These are phyloP conservation scores for Yarrowia sp. DNA, from an alignment of 805 yeast species.

Conservation along the genomic window DNA sequence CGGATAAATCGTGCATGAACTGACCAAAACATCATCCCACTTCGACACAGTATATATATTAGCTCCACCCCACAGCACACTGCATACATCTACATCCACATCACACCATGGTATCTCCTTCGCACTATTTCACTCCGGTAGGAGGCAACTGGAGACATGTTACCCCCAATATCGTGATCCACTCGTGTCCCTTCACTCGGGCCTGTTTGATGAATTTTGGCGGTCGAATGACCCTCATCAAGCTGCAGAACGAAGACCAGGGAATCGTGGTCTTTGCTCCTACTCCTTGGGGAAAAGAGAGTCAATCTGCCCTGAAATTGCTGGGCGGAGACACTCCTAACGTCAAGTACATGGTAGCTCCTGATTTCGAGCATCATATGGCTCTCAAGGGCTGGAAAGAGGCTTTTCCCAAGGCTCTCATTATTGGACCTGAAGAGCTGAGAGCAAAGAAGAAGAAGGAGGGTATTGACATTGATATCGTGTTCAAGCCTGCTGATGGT, in stretches of 20 bases:
- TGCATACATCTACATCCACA: background rate
- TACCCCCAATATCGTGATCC: conserved; percentile 30
- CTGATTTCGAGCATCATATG: conserved; percentile 65
- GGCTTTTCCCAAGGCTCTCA: conserved; percentile 46
- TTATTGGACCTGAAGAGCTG: conserved; percentile 50
- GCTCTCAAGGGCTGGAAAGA: conserved; percentile 55
- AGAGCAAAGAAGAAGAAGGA: conserved; percentile 6
- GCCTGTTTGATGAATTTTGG: conserved; percentile 30
- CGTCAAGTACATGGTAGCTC: conserved; percentile 49
- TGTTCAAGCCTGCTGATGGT: background rate
- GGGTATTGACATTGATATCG: background rate
- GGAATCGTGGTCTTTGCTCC: conserved; percentile 31
- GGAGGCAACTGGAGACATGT: conserved; percentile 31
- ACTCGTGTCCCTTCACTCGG: conserved; percentile 32
- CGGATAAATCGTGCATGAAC: conserved; percentile 1
- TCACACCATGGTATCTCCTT: background rate
- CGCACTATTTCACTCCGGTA: conserved; percentile 29
- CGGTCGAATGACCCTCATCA: conserved; percentile 32
- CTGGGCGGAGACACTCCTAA: conserved; percentile 27
- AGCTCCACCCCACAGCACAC: background rate
- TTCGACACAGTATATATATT: background rate
- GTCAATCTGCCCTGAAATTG: conserved; percentile 28
- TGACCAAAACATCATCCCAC: background rate
- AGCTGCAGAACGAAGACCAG: conserved; percentile 28
- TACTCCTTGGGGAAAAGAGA: conserved; percentile 33